These are phyloP conservation scores for Neurospora sp. DNA, from an alignment of 495 filamentous ascomycete genomes.

Conservation along the genomic window DNA sequence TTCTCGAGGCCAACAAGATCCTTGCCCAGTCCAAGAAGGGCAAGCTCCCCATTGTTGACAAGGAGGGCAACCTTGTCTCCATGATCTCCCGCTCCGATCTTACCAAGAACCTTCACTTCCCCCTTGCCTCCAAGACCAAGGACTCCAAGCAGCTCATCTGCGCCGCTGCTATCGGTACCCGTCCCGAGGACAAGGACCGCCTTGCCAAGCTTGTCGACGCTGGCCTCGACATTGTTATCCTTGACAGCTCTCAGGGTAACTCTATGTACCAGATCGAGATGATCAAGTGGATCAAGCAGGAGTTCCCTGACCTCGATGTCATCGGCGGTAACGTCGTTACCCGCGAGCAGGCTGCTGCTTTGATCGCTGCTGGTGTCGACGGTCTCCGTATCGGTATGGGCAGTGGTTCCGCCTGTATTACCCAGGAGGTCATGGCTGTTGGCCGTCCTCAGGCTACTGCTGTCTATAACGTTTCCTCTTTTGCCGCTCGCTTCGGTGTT, in stretches of 20 bases:
- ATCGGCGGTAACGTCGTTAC: conserved; percentile 98
- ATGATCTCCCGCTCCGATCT: conserved; percentile 94
- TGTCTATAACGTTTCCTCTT: conserved; percentile 77
- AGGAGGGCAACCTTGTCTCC: conserved; percentile 75
- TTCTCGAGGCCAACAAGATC: conserved; percentile 84
- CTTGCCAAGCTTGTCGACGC: conserved; percentile 86
- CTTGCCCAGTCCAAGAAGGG: conserved; percentile 96
- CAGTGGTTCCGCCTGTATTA: conserved; percentile 95
- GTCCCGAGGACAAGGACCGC: conserved; percentile 78
- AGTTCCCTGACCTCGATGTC: conserved; percentile 77
- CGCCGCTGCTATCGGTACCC: conserved; percentile 89
- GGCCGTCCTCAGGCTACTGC: conserved; percentile 89
- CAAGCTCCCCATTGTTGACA: conserved; percentile 94
- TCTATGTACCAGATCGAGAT: conserved; percentile 95
- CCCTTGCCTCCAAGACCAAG: conserved; percentile 90
- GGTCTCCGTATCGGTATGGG: conserved; percentile 99
- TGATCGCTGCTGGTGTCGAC: conserved; percentile 93
- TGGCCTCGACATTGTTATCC: conserved; percentile 87
- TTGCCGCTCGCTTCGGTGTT: conserved; percentile 88
- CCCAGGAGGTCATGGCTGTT: conserved; percentile 99
- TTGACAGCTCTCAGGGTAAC: conserved; percentile 95
- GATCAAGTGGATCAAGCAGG: conserved; percentile 88
- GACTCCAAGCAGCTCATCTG: conserved; percentile 96
- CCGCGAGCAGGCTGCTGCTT: conserved; percentile 77
- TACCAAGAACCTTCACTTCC: conserved; percentile 98